phyloP scores from a whole-genome alignment of 169 alveolate species.

The Toxoplasma gondii region DNA sequence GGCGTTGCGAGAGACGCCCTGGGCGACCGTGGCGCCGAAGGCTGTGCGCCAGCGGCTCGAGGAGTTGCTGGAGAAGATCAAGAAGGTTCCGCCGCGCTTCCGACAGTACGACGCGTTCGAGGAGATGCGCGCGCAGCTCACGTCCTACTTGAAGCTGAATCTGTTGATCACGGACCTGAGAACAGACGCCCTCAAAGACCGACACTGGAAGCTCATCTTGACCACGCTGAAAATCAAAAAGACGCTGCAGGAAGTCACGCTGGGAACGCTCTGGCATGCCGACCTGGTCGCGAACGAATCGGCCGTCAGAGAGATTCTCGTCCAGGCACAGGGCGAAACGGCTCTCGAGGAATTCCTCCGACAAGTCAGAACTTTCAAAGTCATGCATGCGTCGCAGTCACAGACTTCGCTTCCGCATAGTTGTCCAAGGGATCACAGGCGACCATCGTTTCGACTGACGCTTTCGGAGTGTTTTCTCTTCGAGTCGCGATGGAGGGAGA shows the following conservation, averaged over 20 bases:
- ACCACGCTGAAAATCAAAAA: conserved; percentile 79
- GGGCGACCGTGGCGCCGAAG: conserved; percentile 87
- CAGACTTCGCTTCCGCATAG: too few species aligned
- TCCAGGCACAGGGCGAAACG: conserved; percentile 96
- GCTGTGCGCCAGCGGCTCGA: conserved; percentile 85
- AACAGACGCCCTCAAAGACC: conserved; percentile 95
- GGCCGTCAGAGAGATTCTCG: conserved; percentile 87
- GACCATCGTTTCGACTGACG: too few species aligned
- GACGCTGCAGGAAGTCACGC: conserved; percentile 84
- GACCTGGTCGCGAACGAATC: conserved; percentile 76
- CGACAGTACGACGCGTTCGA: conserved; percentile 94
- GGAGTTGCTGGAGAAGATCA: conserved; percentile 83
- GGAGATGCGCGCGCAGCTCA: conserved; percentile 78
- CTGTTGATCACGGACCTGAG: conserved; percentile 84
- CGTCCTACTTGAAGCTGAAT: conserved; percentile 54
- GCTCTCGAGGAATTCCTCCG: conserved; percentile 93
- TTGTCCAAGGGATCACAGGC: too few species aligned
- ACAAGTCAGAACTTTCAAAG: neutral
- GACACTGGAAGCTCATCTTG: conserved; percentile 96
- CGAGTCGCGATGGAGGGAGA: too few species aligned
- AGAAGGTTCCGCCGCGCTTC: conserved; percentile 85
- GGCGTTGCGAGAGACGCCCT: conserved; percentile 84
- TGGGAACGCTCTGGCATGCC: conserved; percentile 90
- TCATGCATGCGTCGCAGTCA: too few species aligned
- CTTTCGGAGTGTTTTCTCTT: too few species aligned